Base-by-base conservation (phyloP, 768 basidiomycete species). In the Leucosporidium scottii region DNA sequence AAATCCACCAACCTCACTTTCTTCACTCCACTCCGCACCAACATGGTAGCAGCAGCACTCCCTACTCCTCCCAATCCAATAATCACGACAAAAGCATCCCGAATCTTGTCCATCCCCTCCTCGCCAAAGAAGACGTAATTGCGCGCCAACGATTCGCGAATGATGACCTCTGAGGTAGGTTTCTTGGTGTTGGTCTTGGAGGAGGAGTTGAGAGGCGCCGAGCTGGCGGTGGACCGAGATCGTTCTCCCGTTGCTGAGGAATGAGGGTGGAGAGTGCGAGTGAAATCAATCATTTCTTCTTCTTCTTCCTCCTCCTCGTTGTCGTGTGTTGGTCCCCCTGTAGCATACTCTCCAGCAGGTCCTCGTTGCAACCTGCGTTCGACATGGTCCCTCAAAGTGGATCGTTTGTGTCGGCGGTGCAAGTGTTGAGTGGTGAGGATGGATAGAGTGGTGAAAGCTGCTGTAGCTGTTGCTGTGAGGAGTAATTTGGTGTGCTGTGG, bases 51-150 rank as follows among this genome's bases (percentile, higher is more conserved):
- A 20, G 71, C 70, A 92, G 85, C 94, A 75, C 90, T 93, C 0
- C 96, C 96, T 0, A 99, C 96, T 3, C 96, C 94, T 66, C 96
- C 96, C 72, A 93, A 91, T 9, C 96, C 96, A 4, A 99, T 87
- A 25, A 98, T 81, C 23, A 91, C 92, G 1, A 97, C 93, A 7
- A 82, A 84, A 18, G 86, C 84, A 13, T 81, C 75, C 61, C 96
- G 83, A 61, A 98, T 82, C 75, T 84, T 86, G 15, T 79, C 77
- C 90, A 97, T 94, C 50, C 85, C 85, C 47, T 91, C 89, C 39
- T 93, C 89, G 0, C 91, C 92, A 62, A 98, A 88, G 79, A 98
- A 97, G 13, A 89, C 86, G 74, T 94, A 96, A 79, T 97, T 97
- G 51, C 96, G 81, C 5, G 94, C 88, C 56, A 99, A 83, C 78